Evolutionary conservation across 2,329 filamentous ascomycete species (phyloP), one percentile per base, ranked within the genome.

Genomic region (Stagonosporopsis rhizophila): DNA sequence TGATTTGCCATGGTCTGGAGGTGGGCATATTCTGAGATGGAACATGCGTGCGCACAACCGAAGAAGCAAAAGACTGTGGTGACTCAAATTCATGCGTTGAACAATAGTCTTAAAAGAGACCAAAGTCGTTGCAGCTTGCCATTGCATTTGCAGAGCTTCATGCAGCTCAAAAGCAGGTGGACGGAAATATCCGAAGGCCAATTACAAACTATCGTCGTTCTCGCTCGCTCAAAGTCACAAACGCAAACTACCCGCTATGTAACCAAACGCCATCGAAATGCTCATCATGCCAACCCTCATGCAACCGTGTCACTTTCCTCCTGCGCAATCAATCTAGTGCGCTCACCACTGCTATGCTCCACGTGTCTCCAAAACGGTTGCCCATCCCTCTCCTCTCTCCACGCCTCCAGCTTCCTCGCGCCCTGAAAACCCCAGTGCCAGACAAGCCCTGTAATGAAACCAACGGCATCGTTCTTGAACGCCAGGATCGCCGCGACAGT

Each of bases 381-480:
- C 44, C 45, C 12, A 55, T 34, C 4, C 52, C 45, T 41, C 59
- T 54, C 54, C 17, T 62, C 68, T 25, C 62, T 64, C 71, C 68
- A 68, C 6, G 61, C 63, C 23, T 71, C 64, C 2, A 73, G 27
- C 19, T 58, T 58, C 20, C 60, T 61, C 19, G 67, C 72, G 44
- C 37, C 58, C 30, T 56, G 61, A 35, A 92, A 90, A 0, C 86
- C 85, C 77, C 84, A 88, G 75, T 94, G 87, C 73, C 92, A 96
- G 3, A 90, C 73, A 81, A 96, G 85, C 0, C 94, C 94, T 0
- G 89, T 91, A 14, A 90, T 58, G 67, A 97, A 96, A 0, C 94
- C 94, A 6, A 96, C 85, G 0, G 89, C 92, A 76, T 96, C 93
- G 70, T 97, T 98, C 74, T 87, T 89, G 68, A 96, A 96, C 0